Percentiles rank a stretch among this genome's conserved stretches.
These are phyloP conservation scores for Heterobasidion occidentale DNA, from an alignment of 1,284 basidiomycete genomes.

Conservation along the genomic window DNA sequence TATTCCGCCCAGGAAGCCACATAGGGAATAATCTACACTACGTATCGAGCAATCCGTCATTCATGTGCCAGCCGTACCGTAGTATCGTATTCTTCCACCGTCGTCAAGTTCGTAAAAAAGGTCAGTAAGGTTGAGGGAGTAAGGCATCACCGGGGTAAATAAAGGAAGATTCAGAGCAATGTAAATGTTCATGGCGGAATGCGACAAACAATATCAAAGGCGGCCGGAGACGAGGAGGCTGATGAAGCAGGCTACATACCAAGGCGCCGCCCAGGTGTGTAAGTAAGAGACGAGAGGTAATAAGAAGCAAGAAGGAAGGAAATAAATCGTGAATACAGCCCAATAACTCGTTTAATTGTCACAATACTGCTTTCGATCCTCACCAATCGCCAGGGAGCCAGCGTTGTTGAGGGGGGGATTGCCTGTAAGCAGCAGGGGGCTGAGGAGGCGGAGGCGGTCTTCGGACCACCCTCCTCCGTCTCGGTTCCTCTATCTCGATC, in stretches of 20 bases:
- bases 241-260: neutral
- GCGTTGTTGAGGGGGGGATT: slow-evolving; percentile 8
- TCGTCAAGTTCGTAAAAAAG: slow-evolving; percentile 13
- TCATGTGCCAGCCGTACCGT: slow-evolving; percentile 7
- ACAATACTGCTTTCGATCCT: neutral
- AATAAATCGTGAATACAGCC: slow-evolving; percentile 5
- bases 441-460: slow-evolving; percentile 9
- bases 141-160: slow-evolving; percentile 12
- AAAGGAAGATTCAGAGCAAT: slow-evolving; percentile 4
- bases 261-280: neutral
- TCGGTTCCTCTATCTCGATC: slow-evolving; percentile 8
- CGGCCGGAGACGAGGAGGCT: slow-evolving; percentile 3
- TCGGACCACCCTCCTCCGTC: slow-evolving; percentile 7
- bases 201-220: slow-evolving; percentile 3
- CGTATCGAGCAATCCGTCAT: slow-evolving; percentile 1
- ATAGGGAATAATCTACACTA: slow-evolving; percentile 6
- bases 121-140: slow-evolving; percentile 2
- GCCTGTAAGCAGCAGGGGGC: slow-evolving; percentile 13
- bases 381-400: slow-evolving; percentile 8
- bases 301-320: slow-evolving; percentile 6
- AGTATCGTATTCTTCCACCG: slow-evolving; percentile 10
- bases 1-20: neutral
- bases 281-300: slow-evolving; percentile 5
- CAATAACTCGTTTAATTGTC: slow-evolving; percentile 7
- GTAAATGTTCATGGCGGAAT: neutral